Evolutionary conservation across 2,329 filamentous ascomycete species (phyloP).

Genomic region (Colletotrichum magnum): DNA sequence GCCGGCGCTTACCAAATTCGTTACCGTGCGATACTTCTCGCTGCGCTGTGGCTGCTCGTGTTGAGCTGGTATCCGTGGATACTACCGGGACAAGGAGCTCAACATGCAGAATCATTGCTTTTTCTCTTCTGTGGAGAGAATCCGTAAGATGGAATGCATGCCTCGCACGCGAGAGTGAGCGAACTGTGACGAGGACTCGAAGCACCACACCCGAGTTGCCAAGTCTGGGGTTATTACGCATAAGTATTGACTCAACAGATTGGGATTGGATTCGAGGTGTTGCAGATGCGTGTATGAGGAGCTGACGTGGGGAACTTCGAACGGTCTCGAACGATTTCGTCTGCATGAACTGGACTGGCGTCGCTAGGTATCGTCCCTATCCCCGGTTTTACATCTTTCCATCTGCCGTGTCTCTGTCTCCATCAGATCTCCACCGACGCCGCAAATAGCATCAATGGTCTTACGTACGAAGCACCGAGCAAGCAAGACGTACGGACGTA

Average conservation of each 20-base stretch:
- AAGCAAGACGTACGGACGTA: conserved; percentile 20
- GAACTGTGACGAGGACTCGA: no score
- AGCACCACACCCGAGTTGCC: not conserved
- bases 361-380: conserved; percentile 7
- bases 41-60: not conserved
- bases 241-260: conserved; percentile 2
- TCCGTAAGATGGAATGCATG: no score
- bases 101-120: no score
- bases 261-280: not conserved
- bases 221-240: not conserved
- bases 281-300: no score
- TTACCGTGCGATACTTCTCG: not conserved
- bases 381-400: conserved; percentile 23
- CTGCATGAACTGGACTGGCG: conserved; percentile 15
- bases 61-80: no score
- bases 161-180: no score
- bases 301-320: conserved; percentile 25
- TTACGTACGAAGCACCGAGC: conserved; percentile 11
- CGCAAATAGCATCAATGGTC: conserved; percentile 27
- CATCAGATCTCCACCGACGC: not conserved
- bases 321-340: conserved; percentile 32
- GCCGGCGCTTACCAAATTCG: not conserved
- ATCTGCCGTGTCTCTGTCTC: not conserved
- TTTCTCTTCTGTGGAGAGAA: no score
- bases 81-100: no score